phyloP scores from a whole-genome alignment of 176 grass and related monocot species.

The Otatea glauca region DNA sequence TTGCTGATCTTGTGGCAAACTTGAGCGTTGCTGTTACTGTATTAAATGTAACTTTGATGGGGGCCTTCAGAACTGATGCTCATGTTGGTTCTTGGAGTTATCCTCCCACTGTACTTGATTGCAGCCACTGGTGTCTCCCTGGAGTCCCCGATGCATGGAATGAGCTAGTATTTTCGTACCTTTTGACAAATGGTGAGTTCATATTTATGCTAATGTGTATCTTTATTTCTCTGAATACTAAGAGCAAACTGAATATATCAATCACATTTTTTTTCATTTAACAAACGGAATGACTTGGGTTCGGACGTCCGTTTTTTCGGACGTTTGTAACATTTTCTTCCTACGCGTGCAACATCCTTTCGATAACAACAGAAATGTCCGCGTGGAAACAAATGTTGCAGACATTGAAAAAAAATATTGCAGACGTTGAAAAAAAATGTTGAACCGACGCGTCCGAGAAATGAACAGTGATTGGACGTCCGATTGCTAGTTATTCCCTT shows the following conservation, averaged over 20 bases:
- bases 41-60: conserved; percentile 90
- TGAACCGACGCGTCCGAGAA: too few relatives aligned
- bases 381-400: too few relatives aligned
- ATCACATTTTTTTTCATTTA: not conserved
- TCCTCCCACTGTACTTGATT: conserved; percentile 88
- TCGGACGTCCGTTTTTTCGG: too few relatives aligned
- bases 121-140: conserved; percentile 98
- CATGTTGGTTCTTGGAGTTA: conserved; percentile 90
- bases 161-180: not conserved
- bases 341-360: too few relatives aligned
- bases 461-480: too few relatives aligned
- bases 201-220: not conserved
- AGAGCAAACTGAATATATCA: not conserved
- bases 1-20: conserved; percentile 60
- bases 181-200: not conserved
- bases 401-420: too few relatives aligned
- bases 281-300: too few relatives aligned
- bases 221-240: not conserved
- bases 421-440: too few relatives aligned
- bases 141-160: conserved; percentile 98
- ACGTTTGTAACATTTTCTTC: too few relatives aligned
- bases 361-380: too few relatives aligned
- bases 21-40: conserved; percentile 67
- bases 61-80: conserved; percentile 79
- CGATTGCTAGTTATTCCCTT: too few relatives aligned